Evolutionary conservation across 371 early-diverging fungal genomes (phyloP), one percentile per base, ranked within the genome.

Genomic region (Circinella umbellata): DNA sequence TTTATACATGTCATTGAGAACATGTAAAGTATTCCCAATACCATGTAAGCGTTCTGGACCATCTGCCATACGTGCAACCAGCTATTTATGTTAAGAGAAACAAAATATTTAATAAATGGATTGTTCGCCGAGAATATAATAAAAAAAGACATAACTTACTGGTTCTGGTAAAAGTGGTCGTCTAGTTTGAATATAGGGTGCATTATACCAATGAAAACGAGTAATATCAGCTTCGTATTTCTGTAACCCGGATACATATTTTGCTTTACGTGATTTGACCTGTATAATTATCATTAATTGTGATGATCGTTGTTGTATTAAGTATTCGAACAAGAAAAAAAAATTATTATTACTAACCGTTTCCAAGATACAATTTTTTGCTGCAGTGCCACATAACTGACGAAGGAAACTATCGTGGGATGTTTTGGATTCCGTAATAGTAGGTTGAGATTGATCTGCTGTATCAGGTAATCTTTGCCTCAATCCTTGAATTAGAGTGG

Each of bases 191-290:
- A 76, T 27, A 49, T 72, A 72, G 0, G 69, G 72, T 17, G 76
- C 72, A 67, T 76, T 72, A 36, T 53, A 72, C 76, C 76, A 76
- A 4, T 72, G 72, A 49, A 76, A 76, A n/a, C 59, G 70, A 3
- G 34, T 37, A n/a, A 59, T 67, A 14, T 72, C 72, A 15, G 36
- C 36, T 4, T 61, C 37, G 55, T 63, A 64, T n/a, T 34, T 48
- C 13, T 59, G 18, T 14, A 66, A 46, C 1, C n/a, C 35, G 8
- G 15, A 10, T 9, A 11, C 39, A 42, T 47, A 63, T 20, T 47
- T 63, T 46, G 63, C 10, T 13, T 10, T 13, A 20, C 11, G n/a
- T 4, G 48, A 17, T n/a, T 39, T 27, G 27, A 48, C 27, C 63
- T 63, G 17, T 6, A 37, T n/a, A 62, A 5, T n/a, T n/a, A 39